These are phyloP conservation scores for Boletus sp. DNA, from an alignment of 768 basidiomycete genomes.

Conservation along the genomic window DNA sequence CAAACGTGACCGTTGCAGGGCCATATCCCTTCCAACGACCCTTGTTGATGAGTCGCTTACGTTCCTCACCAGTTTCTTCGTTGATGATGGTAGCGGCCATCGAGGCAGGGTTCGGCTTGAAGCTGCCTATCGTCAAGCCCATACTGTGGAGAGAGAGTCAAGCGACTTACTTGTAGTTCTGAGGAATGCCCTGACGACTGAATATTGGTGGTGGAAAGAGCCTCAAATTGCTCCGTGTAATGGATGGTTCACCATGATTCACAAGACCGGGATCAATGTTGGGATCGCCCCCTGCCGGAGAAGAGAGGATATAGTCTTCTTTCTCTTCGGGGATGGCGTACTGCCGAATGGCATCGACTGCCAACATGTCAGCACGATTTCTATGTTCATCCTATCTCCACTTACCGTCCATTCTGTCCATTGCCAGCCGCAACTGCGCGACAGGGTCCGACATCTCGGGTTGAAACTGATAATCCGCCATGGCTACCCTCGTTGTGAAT, in stretches of 20 bases:
- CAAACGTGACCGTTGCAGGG: conserved; percentile 66
- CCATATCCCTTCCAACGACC: conserved; percentile 87
- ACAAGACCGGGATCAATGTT: conserved; percentile 53
- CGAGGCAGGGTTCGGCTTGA: conserved; percentile 75
- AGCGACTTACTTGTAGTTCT: conserved; percentile 69
- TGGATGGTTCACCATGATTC: conserved; percentile 11
- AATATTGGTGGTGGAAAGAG: conserved; percentile 90
- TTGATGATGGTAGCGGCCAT: conserved; percentile 64
- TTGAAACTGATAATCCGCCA: conserved; percentile 92
- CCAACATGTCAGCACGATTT: neutral
- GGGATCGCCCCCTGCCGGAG: conserved; percentile 29
- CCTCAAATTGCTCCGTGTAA: conserved; percentile 57
- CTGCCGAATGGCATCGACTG: conserved; percentile 72
- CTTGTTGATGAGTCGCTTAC: conserved; percentile 78
- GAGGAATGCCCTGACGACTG: conserved; percentile 75
- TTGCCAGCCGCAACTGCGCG: conserved; percentile 62
- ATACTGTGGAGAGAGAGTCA: neutral
- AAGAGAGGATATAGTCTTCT: conserved; percentile 54
- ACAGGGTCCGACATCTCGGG: conserved; percentile 73
- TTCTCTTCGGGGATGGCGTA: conserved; percentile 69
- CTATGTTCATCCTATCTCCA: neutral
- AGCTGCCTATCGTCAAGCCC: conserved; percentile 41
- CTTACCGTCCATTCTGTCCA: conserved; percentile 83
- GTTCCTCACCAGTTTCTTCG: conserved; percentile 78
- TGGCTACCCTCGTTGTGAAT: conserved; percentile 50